phyloP scores from a whole-genome alignment of 768 basidiomycete species.

The Serendipita sp. region DNA sequence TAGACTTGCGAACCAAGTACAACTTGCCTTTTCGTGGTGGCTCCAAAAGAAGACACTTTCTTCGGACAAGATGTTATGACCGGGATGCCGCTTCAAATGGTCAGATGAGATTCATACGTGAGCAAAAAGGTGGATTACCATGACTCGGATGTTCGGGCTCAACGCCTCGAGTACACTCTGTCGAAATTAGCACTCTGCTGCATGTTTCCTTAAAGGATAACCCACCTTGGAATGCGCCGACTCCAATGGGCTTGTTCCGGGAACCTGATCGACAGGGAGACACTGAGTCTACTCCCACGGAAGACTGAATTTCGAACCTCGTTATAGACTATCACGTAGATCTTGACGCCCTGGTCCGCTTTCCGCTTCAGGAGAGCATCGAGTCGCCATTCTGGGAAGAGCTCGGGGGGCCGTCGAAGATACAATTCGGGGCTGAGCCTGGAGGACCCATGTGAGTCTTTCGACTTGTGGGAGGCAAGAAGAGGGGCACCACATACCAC shows the following conservation, averaged over 20 bases:
- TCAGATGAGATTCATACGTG: neutral
- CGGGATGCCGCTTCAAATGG: constrained; percentile 14
- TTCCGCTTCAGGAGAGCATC: constrained; percentile 25
- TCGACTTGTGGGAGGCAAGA: constrained; percentile 9
- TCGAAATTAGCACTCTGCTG: neutral
- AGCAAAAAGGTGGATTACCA: constrained; percentile 11
- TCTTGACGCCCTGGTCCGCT: constrained; percentile 27
- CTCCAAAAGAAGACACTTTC: constrained; percentile 78
- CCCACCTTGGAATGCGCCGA: neutral
- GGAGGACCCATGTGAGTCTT: neutral
- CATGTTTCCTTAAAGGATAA: neutral
- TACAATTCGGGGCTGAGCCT: constrained; percentile 25
- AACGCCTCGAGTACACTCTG: constrained; percentile 26
- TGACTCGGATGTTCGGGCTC: constrained; percentile 26
- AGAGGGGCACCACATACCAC: constrained; percentile 14
- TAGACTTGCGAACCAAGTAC: neutral
- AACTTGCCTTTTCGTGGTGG: constrained; percentile 58
- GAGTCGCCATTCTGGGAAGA: constrained; percentile 27
- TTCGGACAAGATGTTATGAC: constrained; percentile 8
- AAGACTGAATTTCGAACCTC: constrained; percentile 12
- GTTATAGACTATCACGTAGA: constrained; percentile 28
- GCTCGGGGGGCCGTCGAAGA: constrained; percentile 25
- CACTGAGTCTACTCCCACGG: neutral
- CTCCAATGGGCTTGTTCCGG: neutral
- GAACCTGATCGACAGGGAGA: neutral